These are phyloP conservation scores for Prototheca wickerhamii DNA, from an alignment of 163 green algal genomes.

Conservation along the genomic window DNA sequence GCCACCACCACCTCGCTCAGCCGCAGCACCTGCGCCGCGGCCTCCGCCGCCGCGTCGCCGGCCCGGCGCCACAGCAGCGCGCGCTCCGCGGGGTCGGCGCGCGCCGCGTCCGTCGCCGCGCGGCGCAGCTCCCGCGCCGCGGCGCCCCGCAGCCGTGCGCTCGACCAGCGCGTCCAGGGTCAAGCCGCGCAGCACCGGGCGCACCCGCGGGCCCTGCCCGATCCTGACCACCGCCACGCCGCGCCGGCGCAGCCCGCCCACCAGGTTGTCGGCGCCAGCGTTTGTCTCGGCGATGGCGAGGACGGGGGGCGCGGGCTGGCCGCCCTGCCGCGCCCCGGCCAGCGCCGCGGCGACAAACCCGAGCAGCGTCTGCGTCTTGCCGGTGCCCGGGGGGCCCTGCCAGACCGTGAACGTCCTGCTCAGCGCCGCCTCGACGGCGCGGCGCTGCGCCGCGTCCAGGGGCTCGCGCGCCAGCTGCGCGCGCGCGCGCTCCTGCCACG, in stretches of 20 bases:
- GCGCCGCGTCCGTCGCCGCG: constrained; percentile 1
- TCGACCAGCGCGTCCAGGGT: constrained; percentile 60
- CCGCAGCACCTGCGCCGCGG: constrained; percentile 27
- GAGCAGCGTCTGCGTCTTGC: constrained; percentile 86
- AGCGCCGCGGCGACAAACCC: constrained; percentile 28
- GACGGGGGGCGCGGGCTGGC: constrained; percentile 39
- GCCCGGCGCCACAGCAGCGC: constrained; percentile 13
- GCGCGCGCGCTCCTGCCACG: background rate
- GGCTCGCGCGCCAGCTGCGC: constrained; percentile 2
- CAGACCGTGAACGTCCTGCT: constrained; percentile 61
- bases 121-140: background rate
- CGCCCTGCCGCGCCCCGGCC: background rate
- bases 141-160: constrained; percentile 30
- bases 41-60: constrained; percentile 22
- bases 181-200: constrained; percentile 40
- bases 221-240: constrained; percentile 49
- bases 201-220: constrained; percentile 61
- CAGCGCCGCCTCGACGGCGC: constrained; percentile 59
- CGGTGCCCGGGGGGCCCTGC: constrained; percentile 74
- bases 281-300: constrained; percentile 83
- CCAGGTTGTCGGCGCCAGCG: constrained; percentile 88
- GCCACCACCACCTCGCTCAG: constrained; percentile 59
- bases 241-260: constrained; percentile 50
- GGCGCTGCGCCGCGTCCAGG: constrained; percentile 66
- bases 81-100: background rate